These are phyloP conservation scores for Thermochaetoides thermophila DNA, from an alignment of 495 filamentous ascomycete species.

Conservation along the genomic window DNA sequence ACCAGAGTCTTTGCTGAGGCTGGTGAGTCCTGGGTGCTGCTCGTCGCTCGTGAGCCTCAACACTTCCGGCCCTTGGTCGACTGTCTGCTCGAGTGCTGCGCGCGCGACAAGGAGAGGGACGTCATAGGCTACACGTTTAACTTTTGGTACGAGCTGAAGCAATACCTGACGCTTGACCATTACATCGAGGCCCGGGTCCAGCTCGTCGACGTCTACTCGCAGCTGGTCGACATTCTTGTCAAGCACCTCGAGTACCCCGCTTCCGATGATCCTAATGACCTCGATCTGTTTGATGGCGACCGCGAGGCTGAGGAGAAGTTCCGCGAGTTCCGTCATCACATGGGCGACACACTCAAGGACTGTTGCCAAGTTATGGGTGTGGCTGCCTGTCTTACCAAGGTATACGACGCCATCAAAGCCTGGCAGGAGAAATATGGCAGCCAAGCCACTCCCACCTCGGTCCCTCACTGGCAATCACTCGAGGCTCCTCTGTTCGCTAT, in stretches of 20 bases:
- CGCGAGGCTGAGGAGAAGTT: slow-evolving; percentile 95
- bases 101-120: slow-evolving; percentile 72
- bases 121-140: slow-evolving; percentile 82
- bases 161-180: slow-evolving; percentile 77
- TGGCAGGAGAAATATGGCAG: slow-evolving; percentile 77
- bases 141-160: slow-evolving; percentile 98
- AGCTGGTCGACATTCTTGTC: slow-evolving; percentile 86
- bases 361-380: slow-evolving; percentile 92
- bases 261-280: slow-evolving; percentile 54
- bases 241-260: slow-evolving; percentile 78
- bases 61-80: slow-evolving; percentile 82
- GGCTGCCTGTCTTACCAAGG: slow-evolving; percentile 75
- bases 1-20: slow-evolving; percentile 86
- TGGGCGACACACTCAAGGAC: slow-evolving; percentile 97
- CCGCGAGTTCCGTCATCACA: slow-evolving; percentile 85
- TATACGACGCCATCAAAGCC: slow-evolving; percentile 64
- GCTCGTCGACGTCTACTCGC: slow-evolving; percentile 64
- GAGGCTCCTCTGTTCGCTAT: slow-evolving; percentile 92
- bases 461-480: slow-evolving; percentile 93
- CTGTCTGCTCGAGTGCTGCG: slow-evolving; percentile 76
- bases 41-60: slow-evolving; percentile 67
- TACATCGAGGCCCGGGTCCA: slow-evolving; percentile 68
- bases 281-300: slow-evolving; percentile 88
- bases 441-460: slow-evolving; percentile 52
- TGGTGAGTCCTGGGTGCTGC: slow-evolving; percentile 82